Evolutionary conservation across 441 rosid genomes (phyloP).

Genomic region (Erysimum pusillum): DNA sequence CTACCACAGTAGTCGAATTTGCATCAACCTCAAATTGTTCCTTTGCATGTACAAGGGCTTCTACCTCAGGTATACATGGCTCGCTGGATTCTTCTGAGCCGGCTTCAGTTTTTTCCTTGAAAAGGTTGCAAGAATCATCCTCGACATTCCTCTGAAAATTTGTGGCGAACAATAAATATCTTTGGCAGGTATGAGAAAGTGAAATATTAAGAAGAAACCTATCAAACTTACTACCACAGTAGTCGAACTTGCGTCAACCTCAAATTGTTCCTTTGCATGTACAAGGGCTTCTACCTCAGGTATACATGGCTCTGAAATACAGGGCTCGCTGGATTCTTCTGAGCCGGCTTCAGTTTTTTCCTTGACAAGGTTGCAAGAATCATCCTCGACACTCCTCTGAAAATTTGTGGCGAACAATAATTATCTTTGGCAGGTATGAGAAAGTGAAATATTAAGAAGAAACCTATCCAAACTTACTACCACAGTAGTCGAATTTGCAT

Average conservation of each 20-base stretch:
- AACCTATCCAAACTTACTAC: slow-evolving; percentile 36
- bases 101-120: slow-evolving; percentile 33
- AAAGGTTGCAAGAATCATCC: slow-evolving; percentile 35
- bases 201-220: background rate
- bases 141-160: slow-evolving; percentile 45
- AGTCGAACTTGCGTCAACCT: slow-evolving; percentile 36
- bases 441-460: background rate
- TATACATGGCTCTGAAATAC: slow-evolving; percentile 25
- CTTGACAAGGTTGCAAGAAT: slow-evolving; percentile 30
- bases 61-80: no score
- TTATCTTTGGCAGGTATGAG: slow-evolving; percentile 18
- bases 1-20: no score
- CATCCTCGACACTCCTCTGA: slow-evolving; percentile 45
- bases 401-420: slow-evolving; percentile 34
- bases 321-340: background rate
- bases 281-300: slow-evolving; percentile 39
- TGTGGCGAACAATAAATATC: slow-evolving; percentile 30
- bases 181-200: slow-evolving; percentile 14
- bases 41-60: no score
- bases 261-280: slow-evolving; percentile 42
- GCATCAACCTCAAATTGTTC: no score
- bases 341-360: slow-evolving; percentile 27
- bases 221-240: slow-evolving; percentile 35
- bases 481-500: slow-evolving; percentile 45
- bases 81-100: slow-evolving; percentile 40